Percentiles rank a stretch among this genome's conserved stretches.
phyloP scores from a whole-genome alignment of 768 basidiomycete genomes.

The Coprinopsis sp. region DNA sequence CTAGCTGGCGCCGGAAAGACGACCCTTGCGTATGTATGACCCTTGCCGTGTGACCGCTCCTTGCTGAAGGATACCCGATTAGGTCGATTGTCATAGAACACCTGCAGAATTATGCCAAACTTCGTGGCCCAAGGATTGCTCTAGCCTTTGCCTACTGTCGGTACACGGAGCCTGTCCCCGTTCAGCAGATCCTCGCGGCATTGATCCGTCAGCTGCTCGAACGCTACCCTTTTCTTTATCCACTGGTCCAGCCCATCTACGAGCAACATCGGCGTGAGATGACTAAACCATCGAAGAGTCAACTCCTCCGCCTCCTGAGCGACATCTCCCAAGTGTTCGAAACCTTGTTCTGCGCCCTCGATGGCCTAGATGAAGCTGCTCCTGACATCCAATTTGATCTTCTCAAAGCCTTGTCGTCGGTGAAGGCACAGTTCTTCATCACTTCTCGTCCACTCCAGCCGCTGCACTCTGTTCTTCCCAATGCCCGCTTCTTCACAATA shows the following conservation, averaged over 20 bases:
- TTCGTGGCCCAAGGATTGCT: not conserved
- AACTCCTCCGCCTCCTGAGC: not conserved
- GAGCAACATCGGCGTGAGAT: not conserved
- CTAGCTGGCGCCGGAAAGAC: conserved; percentile 7
- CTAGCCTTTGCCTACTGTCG: conserved; percentile 2
- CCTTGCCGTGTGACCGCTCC: not conserved
- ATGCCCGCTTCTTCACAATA: not conserved
- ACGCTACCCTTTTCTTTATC: not conserved
- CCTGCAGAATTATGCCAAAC: not conserved
- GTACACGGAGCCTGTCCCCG: not conserved
- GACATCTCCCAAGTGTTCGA: not conserved
- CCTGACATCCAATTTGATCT: not conserved
- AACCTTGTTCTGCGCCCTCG: not conserved
- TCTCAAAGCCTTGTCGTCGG: not conserved
- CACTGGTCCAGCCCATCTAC: not conserved
- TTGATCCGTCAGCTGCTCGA: conserved; percentile 1
- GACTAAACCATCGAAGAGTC: not conserved
- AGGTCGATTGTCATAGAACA: not conserved
- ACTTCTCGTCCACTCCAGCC: not conserved
- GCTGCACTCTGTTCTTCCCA: not conserved
- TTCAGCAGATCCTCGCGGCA: not conserved
- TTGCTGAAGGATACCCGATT: not conserved
- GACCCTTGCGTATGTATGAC: not conserved
- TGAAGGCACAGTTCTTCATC: not conserved
- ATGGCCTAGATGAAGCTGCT: conserved; percentile 3